Conservation (phyloP, 2,329 filamentous ascomycete species). For the Trichoderma atrobrunneum region DNA sequence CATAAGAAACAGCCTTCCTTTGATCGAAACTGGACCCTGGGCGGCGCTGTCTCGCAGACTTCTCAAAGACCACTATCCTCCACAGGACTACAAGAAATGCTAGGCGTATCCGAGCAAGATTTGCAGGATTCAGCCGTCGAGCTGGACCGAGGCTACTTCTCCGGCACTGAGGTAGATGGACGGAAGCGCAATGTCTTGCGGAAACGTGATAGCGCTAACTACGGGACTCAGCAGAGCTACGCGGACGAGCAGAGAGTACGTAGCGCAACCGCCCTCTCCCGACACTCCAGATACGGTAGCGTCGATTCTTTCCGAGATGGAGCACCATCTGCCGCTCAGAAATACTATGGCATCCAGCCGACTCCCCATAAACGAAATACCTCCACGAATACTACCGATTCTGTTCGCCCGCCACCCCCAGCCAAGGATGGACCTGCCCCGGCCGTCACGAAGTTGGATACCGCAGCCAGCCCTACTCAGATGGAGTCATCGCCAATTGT, state of each 20-base stretch:
- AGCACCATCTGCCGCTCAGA: constrained; percentile 55
- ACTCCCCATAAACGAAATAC: constrained; percentile 58
- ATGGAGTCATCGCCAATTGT: constrained; percentile 45
- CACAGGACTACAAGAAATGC: constrained; percentile 47
- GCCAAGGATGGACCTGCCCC: constrained; percentile 55
- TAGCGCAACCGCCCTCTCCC: constrained; percentile 62
- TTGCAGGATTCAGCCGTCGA: constrained; percentile 55
- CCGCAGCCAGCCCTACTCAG: constrained; percentile 39
- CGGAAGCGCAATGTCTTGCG: constrained; percentile 75
- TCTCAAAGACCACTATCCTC: constrained; percentile 51
- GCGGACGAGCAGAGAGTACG: constrained; percentile 69
- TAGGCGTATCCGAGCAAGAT: constrained; percentile 37
- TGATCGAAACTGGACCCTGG: constrained; percentile 68
- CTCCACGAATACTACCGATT: constrained; percentile 57
- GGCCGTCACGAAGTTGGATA: constrained; percentile 60
- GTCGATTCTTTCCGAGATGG: constrained; percentile 69
- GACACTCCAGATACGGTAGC: constrained; percentile 77
- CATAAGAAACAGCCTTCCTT: constrained; percentile 69
- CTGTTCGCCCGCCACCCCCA: constrained; percentile 48
- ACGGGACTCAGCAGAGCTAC: constrained; percentile 73
- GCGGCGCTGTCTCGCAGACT: constrained; percentile 45
- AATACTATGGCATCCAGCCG: constrained; percentile 60
- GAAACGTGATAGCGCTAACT: constrained; percentile 64
- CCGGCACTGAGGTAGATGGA: constrained; percentile 77
- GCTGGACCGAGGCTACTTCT: constrained; percentile 88